Percentiles rank a stretch among this genome's conserved stretches.
These are phyloP conservation scores for Polyporus arcularius DNA, from an alignment of 768 basidiomycete genomes.

Conservation along the genomic window DNA sequence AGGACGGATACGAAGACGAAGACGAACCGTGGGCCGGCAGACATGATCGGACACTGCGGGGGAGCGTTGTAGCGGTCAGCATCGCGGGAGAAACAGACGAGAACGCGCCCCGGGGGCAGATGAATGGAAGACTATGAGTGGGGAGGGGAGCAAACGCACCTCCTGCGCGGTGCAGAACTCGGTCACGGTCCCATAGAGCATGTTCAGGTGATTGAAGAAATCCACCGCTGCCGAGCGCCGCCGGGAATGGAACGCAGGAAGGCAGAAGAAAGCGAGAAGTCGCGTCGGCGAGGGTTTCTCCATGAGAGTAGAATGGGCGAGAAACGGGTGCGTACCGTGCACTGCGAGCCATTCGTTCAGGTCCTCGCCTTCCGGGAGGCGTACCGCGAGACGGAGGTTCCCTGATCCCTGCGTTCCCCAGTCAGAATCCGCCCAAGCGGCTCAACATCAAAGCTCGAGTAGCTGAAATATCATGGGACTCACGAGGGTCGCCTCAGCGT, in stretches of 20 bases:
- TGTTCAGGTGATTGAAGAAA: conserved; percentile 99
- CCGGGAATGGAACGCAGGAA: background rate
- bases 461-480: conserved; percentile 16
- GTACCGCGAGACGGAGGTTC: conserved; percentile 89
- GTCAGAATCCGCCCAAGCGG: background rate
- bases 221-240: conserved; percentile 73
- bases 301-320: too few relatives aligned
- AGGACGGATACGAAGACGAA: background rate
- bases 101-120: background rate
- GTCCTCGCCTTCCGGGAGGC: conserved; percentile 96
- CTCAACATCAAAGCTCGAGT: background rate
- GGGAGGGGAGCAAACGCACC: conserved; percentile 43
- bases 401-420: conserved; percentile 75
- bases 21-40: conserved; percentile 85
- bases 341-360: conserved; percentile 99
- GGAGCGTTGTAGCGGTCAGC: background rate
- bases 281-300: background rate
- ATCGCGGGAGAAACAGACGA: conserved; percentile 3
- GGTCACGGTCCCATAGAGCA: conserved; percentile 97
- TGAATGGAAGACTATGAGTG: background rate
- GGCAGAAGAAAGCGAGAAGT: background rate
- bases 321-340: conserved; percentile 60
- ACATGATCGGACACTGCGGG: conserved; percentile 90
- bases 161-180: conserved; percentile 97
- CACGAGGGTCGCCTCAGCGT: conserved; percentile 93